A percentile compares a stretch with the other conserved stretches of the same genome.
Evolutionary conservation across 768 basidiomycete species (phyloP).

Genomic region (Melanogaster broomeanus): DNA sequence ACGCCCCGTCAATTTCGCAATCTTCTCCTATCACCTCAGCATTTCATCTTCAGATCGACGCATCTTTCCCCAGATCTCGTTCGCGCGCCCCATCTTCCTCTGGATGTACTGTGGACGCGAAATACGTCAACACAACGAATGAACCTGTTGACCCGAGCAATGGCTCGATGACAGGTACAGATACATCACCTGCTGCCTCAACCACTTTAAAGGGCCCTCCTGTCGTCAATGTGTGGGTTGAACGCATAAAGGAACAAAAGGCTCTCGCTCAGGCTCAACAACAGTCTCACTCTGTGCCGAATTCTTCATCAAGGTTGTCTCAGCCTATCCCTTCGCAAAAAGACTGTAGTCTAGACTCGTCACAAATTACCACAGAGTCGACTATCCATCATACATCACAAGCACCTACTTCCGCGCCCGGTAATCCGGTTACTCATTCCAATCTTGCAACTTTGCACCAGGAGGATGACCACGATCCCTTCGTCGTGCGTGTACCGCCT

Average conservation of each 20-base stretch:
- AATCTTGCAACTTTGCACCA: conserved; percentile 26
- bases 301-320: conserved; percentile 10
- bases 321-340: conserved; percentile 15
- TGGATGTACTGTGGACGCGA: background rate
- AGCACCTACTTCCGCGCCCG: conserved; percentile 5
- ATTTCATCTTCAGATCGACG: conserved; percentile 5
- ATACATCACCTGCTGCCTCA: conserved; percentile 4
- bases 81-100: background rate
- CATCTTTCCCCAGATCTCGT: background rate
- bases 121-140: background rate
- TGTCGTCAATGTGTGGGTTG: conserved; percentile 43
- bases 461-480: conserved; percentile 41
- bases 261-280: conserved; percentile 22
- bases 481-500: conserved; percentile 43
- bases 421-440: background rate
- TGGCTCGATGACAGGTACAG: background rate
- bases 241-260: conserved; percentile 43
- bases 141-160: conserved; percentile 2
- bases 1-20: background rate
- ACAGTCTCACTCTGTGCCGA: conserved; percentile 10
- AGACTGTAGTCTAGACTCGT: conserved; percentile 11
- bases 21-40: conserved; percentile 5
- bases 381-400: background rate
- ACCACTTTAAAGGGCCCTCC: conserved; percentile 19
- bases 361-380: background rate